These are phyloP conservation scores for Cantharellus cinnabarinus DNA, from an alignment of 768 basidiomycete species.

Conservation along the genomic window DNA sequence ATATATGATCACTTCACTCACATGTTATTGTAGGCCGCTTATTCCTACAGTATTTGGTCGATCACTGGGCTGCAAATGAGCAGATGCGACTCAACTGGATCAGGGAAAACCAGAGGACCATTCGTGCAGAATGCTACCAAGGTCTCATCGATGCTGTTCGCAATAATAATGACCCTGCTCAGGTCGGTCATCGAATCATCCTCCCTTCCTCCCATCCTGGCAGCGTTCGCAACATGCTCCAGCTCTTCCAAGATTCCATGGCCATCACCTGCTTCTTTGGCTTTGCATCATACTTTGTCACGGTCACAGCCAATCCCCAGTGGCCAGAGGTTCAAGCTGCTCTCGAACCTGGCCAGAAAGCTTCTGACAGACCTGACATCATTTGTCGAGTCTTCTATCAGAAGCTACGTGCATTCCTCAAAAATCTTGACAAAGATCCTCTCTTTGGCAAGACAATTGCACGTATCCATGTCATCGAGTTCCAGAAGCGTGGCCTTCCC, in stretches of 20 bases:
- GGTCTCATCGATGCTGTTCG: constrained; percentile 5
- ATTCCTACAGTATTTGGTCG: constrained; percentile 1
- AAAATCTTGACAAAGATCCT: constrained; percentile 17
- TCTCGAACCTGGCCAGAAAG: constrained; percentile 6
- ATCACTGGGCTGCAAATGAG: constrained; percentile 2
- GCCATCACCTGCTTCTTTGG: constrained; percentile 9
- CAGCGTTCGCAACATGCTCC: constrained; percentile 7
- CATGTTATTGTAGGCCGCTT: not conserved
- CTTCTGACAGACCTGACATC: constrained; percentile 24
- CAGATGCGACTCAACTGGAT: constrained; percentile 1
- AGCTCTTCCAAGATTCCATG: constrained; percentile 11
- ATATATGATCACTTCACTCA: no score
- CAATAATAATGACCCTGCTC: not conserved
- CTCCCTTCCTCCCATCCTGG: constrained; percentile 8
- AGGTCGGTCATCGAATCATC: constrained; percentile 3
- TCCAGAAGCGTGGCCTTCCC: constrained; percentile 36
- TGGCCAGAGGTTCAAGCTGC: constrained; percentile 9
- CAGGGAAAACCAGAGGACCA: not conserved
- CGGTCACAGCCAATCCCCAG: constrained; percentile 9
- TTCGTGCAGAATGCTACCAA: constrained; percentile 1
- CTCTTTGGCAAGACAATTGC: constrained; percentile 25
- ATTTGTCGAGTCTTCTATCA: constrained; percentile 25
- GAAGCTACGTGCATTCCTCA: constrained; percentile 21
- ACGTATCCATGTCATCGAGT: constrained; percentile 33
- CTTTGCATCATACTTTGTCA: constrained; percentile 8